A percentile compares a stretch with the other conserved stretches of the same genome.
phyloP scores from a whole-genome alignment of 129 eudicot species.

The Ambrosia trifida region DNA sequence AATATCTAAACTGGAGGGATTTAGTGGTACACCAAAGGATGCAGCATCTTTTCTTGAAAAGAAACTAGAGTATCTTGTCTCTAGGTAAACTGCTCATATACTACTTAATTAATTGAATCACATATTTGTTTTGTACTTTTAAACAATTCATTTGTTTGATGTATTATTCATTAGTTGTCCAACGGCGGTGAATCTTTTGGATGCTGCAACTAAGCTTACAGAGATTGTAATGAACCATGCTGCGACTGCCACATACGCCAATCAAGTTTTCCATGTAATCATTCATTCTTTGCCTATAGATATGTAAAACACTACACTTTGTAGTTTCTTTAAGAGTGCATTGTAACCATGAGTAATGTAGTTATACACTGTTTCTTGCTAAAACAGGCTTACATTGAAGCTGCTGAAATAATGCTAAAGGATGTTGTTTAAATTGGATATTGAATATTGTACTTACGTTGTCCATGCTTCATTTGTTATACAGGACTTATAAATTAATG shows the following conservation, averaged over 20 bases:
- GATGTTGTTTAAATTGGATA: too few species aligned
- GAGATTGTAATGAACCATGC: conserved; percentile 52
- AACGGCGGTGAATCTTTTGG: conserved; percentile 95
- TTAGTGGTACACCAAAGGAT: conserved; percentile 57
- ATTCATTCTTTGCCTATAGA: not conserved
- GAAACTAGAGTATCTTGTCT: conserved; percentile 79
- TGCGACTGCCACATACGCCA: conserved; percentile 56
- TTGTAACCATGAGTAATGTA: not conserved
- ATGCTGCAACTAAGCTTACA: conserved; percentile 84
- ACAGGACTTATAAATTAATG: too few species aligned
- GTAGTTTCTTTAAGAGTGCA: not conserved
- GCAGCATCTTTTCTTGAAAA: conserved; percentile 61
- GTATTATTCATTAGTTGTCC: conserved; percentile 64
- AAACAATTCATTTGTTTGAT: not conserved
- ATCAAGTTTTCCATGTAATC: conserved; percentile 59
- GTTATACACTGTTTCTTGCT: not conserved
- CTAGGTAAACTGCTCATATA: conserved; percentile 51
- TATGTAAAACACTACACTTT: not conserved
- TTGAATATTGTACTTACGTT: too few species aligned
- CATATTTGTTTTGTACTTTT: not conserved
- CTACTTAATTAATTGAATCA: not conserved
- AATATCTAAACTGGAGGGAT: conserved; percentile 45
- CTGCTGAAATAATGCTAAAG: conserved; percentile 84
- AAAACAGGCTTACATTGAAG: conserved; percentile 72
- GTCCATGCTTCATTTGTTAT: too few species aligned